A percentile compares a stretch with the other conserved stretches of the same genome.
These are phyloP conservation scores for Kodamaea nitidulidarum DNA, from an alignment of 805 yeast genomes.

Conservation along the genomic window DNA sequence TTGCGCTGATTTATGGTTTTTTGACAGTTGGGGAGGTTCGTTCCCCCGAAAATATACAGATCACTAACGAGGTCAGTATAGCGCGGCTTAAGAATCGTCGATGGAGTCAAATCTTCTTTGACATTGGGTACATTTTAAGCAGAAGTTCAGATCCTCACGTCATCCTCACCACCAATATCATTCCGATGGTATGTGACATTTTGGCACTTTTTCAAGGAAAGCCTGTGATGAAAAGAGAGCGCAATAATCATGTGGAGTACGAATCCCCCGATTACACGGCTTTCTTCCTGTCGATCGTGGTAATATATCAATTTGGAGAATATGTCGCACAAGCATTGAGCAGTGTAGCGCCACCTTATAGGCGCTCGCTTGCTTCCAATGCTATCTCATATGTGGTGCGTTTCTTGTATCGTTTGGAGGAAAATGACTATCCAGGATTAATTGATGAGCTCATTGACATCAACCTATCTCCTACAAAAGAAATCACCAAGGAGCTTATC, in stretches of 20 bases:
- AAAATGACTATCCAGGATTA: conserved; percentile 23
- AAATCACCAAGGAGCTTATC: conserved; percentile 19
- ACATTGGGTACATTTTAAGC: conserved; percentile 71
- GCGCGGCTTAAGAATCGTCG: conserved; percentile 60
- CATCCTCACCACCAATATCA: conserved; percentile 43
- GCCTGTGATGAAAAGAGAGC: conserved; percentile 71
- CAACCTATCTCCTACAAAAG: conserved; percentile 13
- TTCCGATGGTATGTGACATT: conserved; percentile 61
- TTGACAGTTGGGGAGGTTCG: conserved; percentile 51
- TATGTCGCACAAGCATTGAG: conserved; percentile 45
- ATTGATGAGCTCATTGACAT: conserved; percentile 27
- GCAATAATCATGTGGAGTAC: conserved; percentile 79
- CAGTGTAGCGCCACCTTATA: conserved; percentile 5
- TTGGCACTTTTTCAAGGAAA: conserved; percentile 71
- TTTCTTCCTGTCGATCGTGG: conserved; percentile 65
- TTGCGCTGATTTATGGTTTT: conserved; percentile 61
- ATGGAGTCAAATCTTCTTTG: conserved; percentile 76
- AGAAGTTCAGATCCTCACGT: conserved; percentile 56
- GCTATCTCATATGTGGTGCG: conserved; percentile 30
- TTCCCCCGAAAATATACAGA: conserved; percentile 40
- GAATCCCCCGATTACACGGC: conserved; percentile 81
- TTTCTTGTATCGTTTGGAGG: conserved; percentile 29
- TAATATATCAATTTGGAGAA: conserved; percentile 59
- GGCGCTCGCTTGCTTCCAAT: conserved; percentile 16
- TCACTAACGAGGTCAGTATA: conserved; percentile 36